Conservation (phyloP, 2,329 filamentous ascomycete genomes). For the Paramyrothecium roridum region DNA sequence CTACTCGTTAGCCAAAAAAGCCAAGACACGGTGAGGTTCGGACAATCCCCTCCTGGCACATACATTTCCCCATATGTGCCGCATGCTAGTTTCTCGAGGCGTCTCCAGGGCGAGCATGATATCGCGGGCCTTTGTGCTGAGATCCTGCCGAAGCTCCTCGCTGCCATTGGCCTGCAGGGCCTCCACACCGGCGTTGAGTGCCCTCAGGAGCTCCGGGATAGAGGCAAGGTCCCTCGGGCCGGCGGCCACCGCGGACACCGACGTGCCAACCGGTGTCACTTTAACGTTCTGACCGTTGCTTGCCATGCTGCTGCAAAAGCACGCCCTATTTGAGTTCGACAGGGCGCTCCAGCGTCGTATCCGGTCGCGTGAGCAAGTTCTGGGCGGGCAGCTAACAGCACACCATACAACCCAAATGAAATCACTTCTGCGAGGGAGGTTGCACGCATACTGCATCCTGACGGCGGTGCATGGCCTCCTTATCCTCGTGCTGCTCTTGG, state of each 20-base stretch:
- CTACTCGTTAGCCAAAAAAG: slow-evolving; percentile 22
- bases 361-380: no score
- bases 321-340: no score
- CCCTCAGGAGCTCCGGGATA: slow-evolving; percentile 9
- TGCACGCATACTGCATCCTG: no score
- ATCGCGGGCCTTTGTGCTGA: slow-evolving; percentile 29
- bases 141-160: slow-evolving; percentile 19
- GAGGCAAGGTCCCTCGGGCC: slow-evolving; percentile 8
- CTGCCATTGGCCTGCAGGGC: slow-evolving; percentile 2
- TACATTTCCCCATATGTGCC: slow-evolving; percentile 42
- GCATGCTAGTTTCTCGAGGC: slow-evolving; percentile 44
- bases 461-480: no score
- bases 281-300: no score
- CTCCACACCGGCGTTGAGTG: slow-evolving; percentile 5
- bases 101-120: slow-evolving; percentile 36
- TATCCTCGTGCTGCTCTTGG: no score
- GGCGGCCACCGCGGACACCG: slow-evolving; percentile 9
- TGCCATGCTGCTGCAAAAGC: no score
- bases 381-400: no score
- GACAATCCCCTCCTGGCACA: background rate
- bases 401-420: no score
- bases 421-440: no score
- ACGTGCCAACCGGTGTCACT: background rate
- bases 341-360: no score
- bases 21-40: slow-evolving; percentile 31